phyloP scores from a whole-genome alignment of 2,329 filamentous ascomycete genomes.

The Dothidotthia symphoricarpi region DNA sequence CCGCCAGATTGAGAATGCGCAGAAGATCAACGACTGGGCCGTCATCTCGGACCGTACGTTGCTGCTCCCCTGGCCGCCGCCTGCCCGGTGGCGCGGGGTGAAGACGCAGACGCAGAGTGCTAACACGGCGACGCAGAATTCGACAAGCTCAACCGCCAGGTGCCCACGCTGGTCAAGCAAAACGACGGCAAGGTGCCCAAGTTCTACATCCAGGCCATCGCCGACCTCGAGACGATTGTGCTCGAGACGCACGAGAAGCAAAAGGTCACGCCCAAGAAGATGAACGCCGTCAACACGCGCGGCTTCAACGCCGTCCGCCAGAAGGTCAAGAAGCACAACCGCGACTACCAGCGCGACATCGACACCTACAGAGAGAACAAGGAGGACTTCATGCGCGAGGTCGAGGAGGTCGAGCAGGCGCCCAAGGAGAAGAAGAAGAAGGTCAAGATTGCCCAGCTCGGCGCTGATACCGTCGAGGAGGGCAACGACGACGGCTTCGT shows the following conservation, averaged over 20 bases:
- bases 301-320: conserved; percentile 97
- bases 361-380: conserved; percentile 83
- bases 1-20: conserved; percentile 88
- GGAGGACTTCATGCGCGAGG: conserved; percentile 82
- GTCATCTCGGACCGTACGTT: conserved; percentile 80
- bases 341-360: conserved; percentile 85
- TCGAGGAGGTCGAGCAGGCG: conserved; percentile 72
- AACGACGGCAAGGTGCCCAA: conserved; percentile 78
- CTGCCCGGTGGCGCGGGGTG: background rate
- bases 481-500: conserved; percentile 84
- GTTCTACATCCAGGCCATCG: conserved; percentile 86
- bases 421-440: conserved; percentile 38
- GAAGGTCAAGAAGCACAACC: conserved; percentile 98
- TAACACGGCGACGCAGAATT: conserved; percentile 64
- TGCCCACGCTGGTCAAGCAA: conserved; percentile 54
- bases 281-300: conserved; percentile 94
- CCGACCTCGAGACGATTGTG: conserved; percentile 91
- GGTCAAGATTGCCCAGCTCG: conserved; percentile 53
- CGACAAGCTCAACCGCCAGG: conserved; percentile 88
- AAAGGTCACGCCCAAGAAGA: conserved; percentile 95
- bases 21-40: conserved; percentile 98
- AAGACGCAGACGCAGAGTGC: no score
- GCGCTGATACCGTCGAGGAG: conserved; percentile 51
- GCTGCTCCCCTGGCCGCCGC: background rate
- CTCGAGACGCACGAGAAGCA: conserved; percentile 93